Base-by-base conservation (phyloP, 371 early-diverging fungal genomes). In the Mortierella sp. region DNA sequence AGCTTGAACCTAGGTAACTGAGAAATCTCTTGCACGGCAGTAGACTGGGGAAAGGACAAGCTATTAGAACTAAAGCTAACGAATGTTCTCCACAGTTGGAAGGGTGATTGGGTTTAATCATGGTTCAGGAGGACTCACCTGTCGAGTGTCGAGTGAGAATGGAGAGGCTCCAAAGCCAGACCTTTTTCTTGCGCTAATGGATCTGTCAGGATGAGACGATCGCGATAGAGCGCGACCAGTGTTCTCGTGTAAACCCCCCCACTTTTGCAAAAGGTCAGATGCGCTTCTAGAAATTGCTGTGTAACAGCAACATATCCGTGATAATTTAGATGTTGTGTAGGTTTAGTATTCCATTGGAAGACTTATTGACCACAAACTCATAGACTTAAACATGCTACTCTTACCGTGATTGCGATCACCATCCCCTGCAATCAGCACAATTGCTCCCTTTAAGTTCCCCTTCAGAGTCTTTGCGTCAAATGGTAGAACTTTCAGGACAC, bases 1-100 rank as follows among this genome's bases (percentile, higher is more conserved):
- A 60, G 45, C 40, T 30, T 52, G 18, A 66, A 66, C 30, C 32
- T 66, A 24, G 67, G 67, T 3, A 66, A 58, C 59, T 66, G 57
- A 30, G 37, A 58, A 3, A 66, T 16, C 9, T 55, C 40, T n/a
- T 66, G 28, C 2, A 11, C n/a, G 22, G 18, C 3, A 30, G 57
- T 26, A 51, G 16, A 39, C 22, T 64, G n/a, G 6, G 10, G 18
- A 47, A 26, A 49, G 35, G 12, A 22, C 20, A 12, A 47, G 64
- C 4, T 30, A 26, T 47, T 10, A 28, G 64, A 6, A 43, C 9
- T 43, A 22, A 40, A 20, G 18, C 51, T 28, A 28, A 24, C 14
- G 49, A n/a, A 49, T 16, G 14, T 10, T 49, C 49, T 4, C 5
- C 14, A 12, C 8, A 52, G 9, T 35, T 6, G 35, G 35, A 35